Evolutionary conservation across 257 asterid species (phyloP).

Genomic region (Ocimum tenuiflorum): DNA sequence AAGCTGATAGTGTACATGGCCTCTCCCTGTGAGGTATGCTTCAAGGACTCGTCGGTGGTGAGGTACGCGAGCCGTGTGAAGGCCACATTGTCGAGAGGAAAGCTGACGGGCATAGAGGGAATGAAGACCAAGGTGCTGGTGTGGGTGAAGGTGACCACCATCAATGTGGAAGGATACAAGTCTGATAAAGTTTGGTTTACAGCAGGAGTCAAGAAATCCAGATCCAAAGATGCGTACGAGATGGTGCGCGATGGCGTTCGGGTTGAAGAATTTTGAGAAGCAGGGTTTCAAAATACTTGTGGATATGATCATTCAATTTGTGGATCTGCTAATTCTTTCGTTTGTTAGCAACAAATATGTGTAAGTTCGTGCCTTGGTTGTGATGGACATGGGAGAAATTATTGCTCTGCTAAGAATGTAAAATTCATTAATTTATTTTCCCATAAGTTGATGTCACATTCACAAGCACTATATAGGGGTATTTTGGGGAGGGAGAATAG

Average conservation of each 20-base stretch:
- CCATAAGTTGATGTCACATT: no score
- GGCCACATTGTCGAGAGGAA: conserved; percentile 72
- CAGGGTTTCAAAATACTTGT: no score
- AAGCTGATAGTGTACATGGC: conserved; percentile 71
- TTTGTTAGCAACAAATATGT: not conserved
- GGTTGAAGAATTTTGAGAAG: conserved; percentile 60
- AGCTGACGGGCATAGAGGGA: conserved; percentile 71
- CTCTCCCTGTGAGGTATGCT: conserved; percentile 62
- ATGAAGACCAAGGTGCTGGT: conserved; percentile 86
- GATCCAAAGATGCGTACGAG: conserved; percentile 80
- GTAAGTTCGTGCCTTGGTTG: no score
- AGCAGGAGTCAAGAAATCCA: conserved; percentile 82
- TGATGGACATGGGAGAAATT: not conserved
- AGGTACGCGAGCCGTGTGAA: conserved; percentile 74
- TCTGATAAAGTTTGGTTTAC: conserved; percentile 86
- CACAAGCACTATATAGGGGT: no score
- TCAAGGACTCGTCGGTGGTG: conserved; percentile 75
- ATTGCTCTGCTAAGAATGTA: not conserved
- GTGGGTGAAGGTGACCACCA: conserved; percentile 70
- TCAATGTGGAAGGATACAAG: conserved; percentile 62
- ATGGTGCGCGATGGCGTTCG: conserved; percentile 45
- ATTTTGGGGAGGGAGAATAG: no score
- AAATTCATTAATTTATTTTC: not conserved
- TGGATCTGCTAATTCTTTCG: not conserved
- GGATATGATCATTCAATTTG: no score